These are phyloP conservation scores for Naganishia albida DNA, from an alignment of 1,284 basidiomycete species.

Conservation along the genomic window DNA sequence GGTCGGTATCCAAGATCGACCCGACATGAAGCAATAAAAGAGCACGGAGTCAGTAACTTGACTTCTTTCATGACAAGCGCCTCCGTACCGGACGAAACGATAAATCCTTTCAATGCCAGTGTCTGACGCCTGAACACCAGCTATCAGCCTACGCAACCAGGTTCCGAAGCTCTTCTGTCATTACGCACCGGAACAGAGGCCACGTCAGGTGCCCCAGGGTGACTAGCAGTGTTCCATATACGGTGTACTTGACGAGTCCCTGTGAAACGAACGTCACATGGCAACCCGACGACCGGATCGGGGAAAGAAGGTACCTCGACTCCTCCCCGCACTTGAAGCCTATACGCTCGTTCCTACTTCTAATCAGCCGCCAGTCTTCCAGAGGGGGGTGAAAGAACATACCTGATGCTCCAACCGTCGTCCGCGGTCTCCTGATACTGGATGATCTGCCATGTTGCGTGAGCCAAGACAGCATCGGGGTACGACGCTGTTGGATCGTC, in stretches of 20 bases:
- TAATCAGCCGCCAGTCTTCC: background rate
- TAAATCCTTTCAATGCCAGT: conserved; percentile 74
- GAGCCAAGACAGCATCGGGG: too few relatives aligned
- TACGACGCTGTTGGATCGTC: background rate
- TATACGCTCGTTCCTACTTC: conserved; percentile 44
- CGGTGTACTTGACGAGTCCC: conserved; percentile 63
- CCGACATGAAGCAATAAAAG: too few relatives aligned
- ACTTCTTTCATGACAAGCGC: too few relatives aligned
- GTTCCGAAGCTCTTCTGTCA: conserved; percentile 16
- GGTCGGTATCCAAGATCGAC: too few relatives aligned
- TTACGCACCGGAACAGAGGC: conserved; percentile 70
- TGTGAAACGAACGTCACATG: too few relatives aligned
- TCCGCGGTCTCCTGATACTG: conserved; percentile 38
- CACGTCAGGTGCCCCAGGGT: conserved; percentile 71
- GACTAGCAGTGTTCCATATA: conserved; percentile 63
- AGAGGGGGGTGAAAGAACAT: background rate
- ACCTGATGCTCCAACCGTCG: conserved; percentile 44
- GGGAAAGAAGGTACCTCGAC: too few relatives aligned
- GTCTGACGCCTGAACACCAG: conserved; percentile 65
- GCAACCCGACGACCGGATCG: too few relatives aligned
- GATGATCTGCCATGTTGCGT: conserved; percentile 5
- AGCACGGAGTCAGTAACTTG: too few relatives aligned
- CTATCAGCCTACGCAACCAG: conserved; percentile 5
- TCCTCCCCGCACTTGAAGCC: conserved; percentile 47
- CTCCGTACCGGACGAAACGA: conserved; percentile 47